Base-by-base conservation (phyloP, 345 rosid genomes). In the Boechera divaricarpa region DNA sequence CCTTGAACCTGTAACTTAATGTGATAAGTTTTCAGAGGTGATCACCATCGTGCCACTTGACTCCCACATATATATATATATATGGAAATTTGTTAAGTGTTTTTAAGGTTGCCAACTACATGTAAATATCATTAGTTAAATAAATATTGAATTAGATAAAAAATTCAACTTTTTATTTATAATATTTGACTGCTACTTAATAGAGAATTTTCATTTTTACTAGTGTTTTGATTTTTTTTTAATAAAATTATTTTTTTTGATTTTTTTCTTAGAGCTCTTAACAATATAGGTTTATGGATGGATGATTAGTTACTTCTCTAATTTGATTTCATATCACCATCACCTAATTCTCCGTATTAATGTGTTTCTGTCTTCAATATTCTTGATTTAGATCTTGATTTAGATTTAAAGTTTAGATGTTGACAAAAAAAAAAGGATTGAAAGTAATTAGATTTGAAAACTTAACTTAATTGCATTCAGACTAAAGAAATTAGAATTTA, bases 321-420 rank as follows among this genome's bases (percentile, higher is more conserved):
- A n/a, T 49, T 13, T 58, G 0, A 59, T 32, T 58, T 26, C 2
- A 24, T 31, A 52, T 29, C 9, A 68, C 51, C 11, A 53, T 51
- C 9, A 68, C 47, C 12, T 8, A 60, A 59, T 39, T 51, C 18
- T 68, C 29, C 8, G 2, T 13, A 6, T 18, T 12, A 41, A 61
- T 7, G 28, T 59, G 45, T 67, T 67, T 39, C 5, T 39, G 47
- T 31, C 55, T 18, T 41, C 10, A 60, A 57, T 68, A 49, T 38
- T 41, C 36, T 52, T 76, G 63, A 60, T 60, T 42, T 49, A 51
- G 15, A 59, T 41, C 36, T 52, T 76, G 63, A 60, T 60, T 42
- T 67, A 51, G 11, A 59, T 58, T 45, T 16, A 16, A 16, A 67
- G 16, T 41, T 36, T 51, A 68, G 74, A 76, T 31, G 68, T 31